Conservation (phyloP, 139 green algal genomes). For the Chlorella sorokiniana region DNA sequence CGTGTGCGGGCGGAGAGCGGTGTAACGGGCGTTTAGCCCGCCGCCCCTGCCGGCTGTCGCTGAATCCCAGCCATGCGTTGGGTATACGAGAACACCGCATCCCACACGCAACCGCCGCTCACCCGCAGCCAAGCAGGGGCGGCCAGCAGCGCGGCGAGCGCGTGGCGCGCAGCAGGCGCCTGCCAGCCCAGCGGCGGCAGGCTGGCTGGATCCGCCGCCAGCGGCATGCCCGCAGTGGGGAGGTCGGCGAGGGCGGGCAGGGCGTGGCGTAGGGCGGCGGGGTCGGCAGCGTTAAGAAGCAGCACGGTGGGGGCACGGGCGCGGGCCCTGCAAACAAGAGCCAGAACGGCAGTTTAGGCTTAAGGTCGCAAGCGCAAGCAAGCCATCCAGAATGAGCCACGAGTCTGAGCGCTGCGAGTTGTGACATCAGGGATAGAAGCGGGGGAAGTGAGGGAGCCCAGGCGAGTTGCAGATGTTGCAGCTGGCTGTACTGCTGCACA, state of each 20-base stretch:
- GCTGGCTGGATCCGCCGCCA: constrained; percentile 16
- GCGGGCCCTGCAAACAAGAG: constrained; percentile 43
- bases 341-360: background rate
- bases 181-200: constrained; percentile 88
- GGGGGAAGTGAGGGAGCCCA: no score
- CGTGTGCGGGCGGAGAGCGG: no score
- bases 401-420: no score
- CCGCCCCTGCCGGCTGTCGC: no score
- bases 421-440: no score
- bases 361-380: background rate
- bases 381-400: no score
- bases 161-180: constrained; percentile 61
- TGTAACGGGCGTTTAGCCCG: no score
- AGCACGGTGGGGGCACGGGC: constrained; percentile 56
- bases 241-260: constrained; percentile 73
- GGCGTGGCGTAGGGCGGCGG: constrained; percentile 36
- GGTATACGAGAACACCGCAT: no score
- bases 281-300: constrained; percentile 40
- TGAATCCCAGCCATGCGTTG: no score
- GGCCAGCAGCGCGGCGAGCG: constrained; percentile 53
- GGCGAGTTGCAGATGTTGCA: no score
- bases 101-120: no score
- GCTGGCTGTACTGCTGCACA: background rate
- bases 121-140: constrained; percentile 68
- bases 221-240: constrained; percentile 58